These are phyloP conservation scores for Yamadazyma mexicana DNA, from an alignment of 1,139 yeast species.

Conservation along the genomic window DNA sequence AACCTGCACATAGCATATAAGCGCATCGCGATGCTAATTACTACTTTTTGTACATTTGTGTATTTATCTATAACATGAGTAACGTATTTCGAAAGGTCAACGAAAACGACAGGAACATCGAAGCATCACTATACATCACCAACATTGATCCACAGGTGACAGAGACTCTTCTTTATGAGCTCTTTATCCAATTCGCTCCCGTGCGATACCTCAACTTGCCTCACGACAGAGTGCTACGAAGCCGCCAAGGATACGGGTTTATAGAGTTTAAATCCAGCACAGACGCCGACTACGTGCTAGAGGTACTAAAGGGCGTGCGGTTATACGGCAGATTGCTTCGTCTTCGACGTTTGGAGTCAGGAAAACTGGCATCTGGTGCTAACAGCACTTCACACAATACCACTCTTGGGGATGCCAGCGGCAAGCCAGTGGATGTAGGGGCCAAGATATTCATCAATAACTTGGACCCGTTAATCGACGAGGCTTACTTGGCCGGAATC, in stretches of 20 bases:
- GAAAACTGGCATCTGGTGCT: conserved; percentile 5
- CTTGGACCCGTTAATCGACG: conserved; percentile 69
- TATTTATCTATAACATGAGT: conserved; percentile 20
- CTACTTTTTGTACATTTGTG: too few relatives aligned
- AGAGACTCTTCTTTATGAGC: conserved; percentile 71
- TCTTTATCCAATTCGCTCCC: conserved; percentile 86
- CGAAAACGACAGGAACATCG: conserved; percentile 55
- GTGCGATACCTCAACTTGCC: conserved; percentile 72
- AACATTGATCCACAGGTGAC: conserved; percentile 75
- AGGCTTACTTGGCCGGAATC: conserved; percentile 54
- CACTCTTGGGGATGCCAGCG: conserved; percentile 2
- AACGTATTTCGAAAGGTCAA: conserved; percentile 32
- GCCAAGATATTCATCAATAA: conserved; percentile 78
- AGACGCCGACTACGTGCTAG: conserved; percentile 73
- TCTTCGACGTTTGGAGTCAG: conserved; percentile 27
- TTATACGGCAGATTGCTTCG: conserved; percentile 66
- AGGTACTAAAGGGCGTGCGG: conserved; percentile 60
- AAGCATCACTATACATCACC: conserved; percentile 78
- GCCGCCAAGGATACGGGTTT: conserved; percentile 88
- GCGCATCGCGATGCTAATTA: conserved; percentile 1
- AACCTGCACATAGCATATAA: conserved; percentile 6
- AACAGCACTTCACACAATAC: conserved; percentile 8
- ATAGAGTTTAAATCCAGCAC: conserved; percentile 61
- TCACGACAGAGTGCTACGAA: conserved; percentile 67
- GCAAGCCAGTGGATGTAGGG: conserved; percentile 49